Evolutionary conservation across 1,284 basidiomycete species (phyloP), one percentile per base, ranked within the genome.

Genomic region (Sanghuangporus baumii): DNA sequence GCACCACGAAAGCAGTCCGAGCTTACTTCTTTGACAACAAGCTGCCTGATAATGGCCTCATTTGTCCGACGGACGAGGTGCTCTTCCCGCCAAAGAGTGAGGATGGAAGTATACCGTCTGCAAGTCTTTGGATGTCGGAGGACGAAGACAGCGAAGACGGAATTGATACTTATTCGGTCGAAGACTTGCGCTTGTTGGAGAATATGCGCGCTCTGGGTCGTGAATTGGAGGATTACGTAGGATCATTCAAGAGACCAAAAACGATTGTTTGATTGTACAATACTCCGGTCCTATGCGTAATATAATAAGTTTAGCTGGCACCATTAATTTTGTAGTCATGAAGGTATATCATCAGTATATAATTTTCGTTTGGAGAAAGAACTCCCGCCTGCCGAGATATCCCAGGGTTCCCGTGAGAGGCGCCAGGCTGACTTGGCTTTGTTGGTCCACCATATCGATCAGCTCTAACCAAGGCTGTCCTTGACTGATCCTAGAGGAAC

Each of bases 1-100:
- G 69, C 61, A 70, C 68, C 0, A 66, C 61, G 2, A 66, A 65
- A 23, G 65, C 66, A 20, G 47, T 70, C 23, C 64, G 63, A 11
- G 62, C 57, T 12, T 70, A 70, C 58, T 67, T 68, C 61, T 62
- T 70, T 11, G 59, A 69, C 18, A 68, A 66, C 12, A 55, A 64
- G 23, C 61, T 68, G 3, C 69, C 69, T 18, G 61, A 66, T 14
- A 67, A 69, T 43, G 69, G 66, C 5, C 38, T 69, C 31, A 56
- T 68, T n/a, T 70, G 69, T 48, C 55, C 64, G 23, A 64, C 66
- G 26, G 65, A 65, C 20, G 69, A 70, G 59, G 57, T 43, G 12
- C 64, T 68, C 23, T 70, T 70, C 62, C 68, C 69, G 47, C 52
- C 50, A 36, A 59, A 48, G 58, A 41, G 12, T 48, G 9, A 37